Percentiles rank a stretch among this genome's conserved stretches.
phyloP scores from a whole-genome alignment of 495 filamentous ascomycete species.

The Penicillium lividum region DNA sequence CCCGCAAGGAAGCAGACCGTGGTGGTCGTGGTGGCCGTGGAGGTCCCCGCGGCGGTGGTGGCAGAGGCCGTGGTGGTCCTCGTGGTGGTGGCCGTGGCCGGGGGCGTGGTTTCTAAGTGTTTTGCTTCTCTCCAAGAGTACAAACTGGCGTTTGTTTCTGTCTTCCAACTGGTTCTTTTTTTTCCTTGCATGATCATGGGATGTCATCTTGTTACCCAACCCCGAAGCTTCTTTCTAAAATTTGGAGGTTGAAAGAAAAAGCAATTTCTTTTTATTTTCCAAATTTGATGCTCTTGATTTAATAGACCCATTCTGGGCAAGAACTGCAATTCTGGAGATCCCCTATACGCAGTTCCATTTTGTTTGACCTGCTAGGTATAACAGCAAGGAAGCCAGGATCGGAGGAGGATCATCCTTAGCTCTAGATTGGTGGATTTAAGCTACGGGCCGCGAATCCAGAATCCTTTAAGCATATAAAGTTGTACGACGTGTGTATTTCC shows the following conservation, averaged over 20 bases:
- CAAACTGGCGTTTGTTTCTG: constrained; percentile 31
- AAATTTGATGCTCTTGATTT: not conserved
- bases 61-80: constrained; percentile 57
- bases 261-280: constrained; percentile 12
- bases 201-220: constrained; percentile 18
- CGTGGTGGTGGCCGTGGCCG: constrained; percentile 68
- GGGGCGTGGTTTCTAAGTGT: constrained; percentile 49
- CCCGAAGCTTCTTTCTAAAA: constrained; percentile 22
- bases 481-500: too few relatives aligned
- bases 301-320: not conserved
- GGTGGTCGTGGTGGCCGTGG: constrained; percentile 62
- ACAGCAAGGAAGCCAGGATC: not conserved
- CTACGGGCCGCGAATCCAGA: constrained; percentile 5
- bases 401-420: constrained; percentile 1
- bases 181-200: constrained; percentile 31
- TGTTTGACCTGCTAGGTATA: not conserved
- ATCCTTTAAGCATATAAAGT: not conserved
- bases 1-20: constrained; percentile 83
- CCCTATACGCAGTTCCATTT: not conserved
- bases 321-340: too few relatives aligned
- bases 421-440: not conserved
- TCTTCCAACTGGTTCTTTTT: constrained; percentile 21
- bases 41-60: constrained; percentile 47
- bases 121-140: constrained; percentile 24
- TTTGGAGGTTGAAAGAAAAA: constrained; percentile 22